Percentiles rank a stretch among this genome's conserved stretches.
Conservation (phyloP, 164 flowering plant genomes). For the Annona cherimola region DNA sequence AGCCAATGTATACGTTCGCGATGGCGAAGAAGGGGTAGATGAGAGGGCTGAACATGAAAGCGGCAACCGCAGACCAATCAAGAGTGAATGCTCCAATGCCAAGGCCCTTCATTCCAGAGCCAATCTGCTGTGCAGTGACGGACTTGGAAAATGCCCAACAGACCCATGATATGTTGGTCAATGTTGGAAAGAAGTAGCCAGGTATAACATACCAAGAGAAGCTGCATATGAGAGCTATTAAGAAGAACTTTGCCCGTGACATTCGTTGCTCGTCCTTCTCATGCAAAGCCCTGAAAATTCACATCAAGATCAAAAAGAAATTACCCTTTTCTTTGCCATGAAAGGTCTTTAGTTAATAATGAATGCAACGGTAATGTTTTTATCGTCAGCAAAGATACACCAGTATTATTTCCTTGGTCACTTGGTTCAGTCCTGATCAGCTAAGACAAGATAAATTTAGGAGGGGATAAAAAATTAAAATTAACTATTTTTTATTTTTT, state of each 20-base stretch:
- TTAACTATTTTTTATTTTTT: too few species aligned
- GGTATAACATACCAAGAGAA: constrained; percentile 38
- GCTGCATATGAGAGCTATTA: constrained; percentile 39
- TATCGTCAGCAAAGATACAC: too few species aligned
- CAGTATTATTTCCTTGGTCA: too few species aligned
- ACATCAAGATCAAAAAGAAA: too few species aligned
- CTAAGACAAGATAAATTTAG: too few species aligned
- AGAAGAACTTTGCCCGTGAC: constrained; percentile 38
- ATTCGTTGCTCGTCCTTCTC: constrained; percentile 29
- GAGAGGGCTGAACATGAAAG: constrained; percentile 41
- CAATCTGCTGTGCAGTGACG: constrained; percentile 44
- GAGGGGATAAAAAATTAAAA: too few species aligned
- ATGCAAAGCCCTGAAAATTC: constrained; percentile 33
- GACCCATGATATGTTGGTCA: constrained; percentile 38
- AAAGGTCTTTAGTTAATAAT: too few species aligned
- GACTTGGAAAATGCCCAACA: constrained; percentile 44
- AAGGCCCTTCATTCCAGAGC: constrained; percentile 41
- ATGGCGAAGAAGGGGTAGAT: constrained; percentile 39
- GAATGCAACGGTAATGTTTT: too few species aligned
- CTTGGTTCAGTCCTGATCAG: too few species aligned
- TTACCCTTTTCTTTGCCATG: too few species aligned
- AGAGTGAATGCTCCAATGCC: constrained; percentile 43
- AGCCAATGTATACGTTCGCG: constrained; percentile 35
- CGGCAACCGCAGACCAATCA: constrained; percentile 40
- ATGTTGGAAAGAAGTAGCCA: constrained; percentile 39